Evolutionary conservation across 345 rosid species (phyloP).

Genomic region (Arabis alpina): DNA sequence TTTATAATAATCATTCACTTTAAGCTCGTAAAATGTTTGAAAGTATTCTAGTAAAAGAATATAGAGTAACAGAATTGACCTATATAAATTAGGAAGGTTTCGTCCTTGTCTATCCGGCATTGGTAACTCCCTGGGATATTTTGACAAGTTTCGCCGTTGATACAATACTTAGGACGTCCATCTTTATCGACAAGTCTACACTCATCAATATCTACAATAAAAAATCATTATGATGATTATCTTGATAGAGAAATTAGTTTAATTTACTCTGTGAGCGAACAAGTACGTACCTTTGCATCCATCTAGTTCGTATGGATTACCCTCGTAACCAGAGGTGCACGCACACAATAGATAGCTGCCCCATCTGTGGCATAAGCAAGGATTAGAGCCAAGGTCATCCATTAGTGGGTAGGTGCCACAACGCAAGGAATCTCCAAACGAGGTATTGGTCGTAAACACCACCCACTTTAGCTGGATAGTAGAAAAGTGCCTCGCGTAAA

Average conservation of each 20-base stretch:
- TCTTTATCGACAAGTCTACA: not conserved
- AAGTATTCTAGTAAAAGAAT: not conserved
- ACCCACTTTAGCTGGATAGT: not conserved
- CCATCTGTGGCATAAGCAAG: not conserved
- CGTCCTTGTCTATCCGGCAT: not conserved
- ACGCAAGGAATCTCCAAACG: not conserved
- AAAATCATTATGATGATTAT: no score
- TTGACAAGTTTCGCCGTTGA: not conserved
- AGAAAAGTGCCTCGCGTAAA: not conserved
- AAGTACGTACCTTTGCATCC: not conserved
- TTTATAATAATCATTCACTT: no score
- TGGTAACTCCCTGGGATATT: not conserved
- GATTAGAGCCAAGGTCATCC: not conserved
- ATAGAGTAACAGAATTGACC: not conserved
- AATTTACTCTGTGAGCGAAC: no score
- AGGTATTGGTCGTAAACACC: not conserved
- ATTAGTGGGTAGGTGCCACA: not conserved
- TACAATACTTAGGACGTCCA: not conserved
- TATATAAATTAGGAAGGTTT: not conserved
- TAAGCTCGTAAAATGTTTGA: not conserved
- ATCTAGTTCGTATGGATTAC: not conserved
- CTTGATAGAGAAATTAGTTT: no score
- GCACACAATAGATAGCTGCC: not conserved
- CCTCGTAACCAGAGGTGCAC: not conserved
- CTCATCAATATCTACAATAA: constrained; percentile 1